phyloP scores from a whole-genome alignment of 2,329 filamentous ascomycete genomes.

The Colletotrichum kahawae region DNA sequence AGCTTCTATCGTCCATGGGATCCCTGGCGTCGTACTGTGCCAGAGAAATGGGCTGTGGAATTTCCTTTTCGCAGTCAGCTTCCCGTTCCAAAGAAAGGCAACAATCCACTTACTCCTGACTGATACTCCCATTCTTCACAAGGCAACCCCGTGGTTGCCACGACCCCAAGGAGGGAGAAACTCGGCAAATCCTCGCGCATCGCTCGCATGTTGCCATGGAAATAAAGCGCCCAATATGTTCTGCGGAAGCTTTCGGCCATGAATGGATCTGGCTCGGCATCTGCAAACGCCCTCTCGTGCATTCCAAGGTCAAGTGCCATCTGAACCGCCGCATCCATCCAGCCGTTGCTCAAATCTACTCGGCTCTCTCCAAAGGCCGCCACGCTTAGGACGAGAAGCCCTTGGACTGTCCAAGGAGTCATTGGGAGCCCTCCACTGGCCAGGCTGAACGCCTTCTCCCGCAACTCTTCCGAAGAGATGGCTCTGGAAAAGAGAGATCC shows the following conservation, averaged over 20 bases:
- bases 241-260: slow-evolving; percentile 45
- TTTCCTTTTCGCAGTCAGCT: slow-evolving; percentile 27
- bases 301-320: slow-evolving; percentile 38
- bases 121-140: slow-evolving; percentile 47
- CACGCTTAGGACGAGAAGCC: slow-evolving; percentile 34
- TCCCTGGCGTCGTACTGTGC: slow-evolving; percentile 39
- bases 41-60: slow-evolving; percentile 37
- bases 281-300: slow-evolving; percentile 35
- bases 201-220: slow-evolving; percentile 29
- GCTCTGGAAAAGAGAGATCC: slow-evolving; percentile 40
- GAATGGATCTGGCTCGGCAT: slow-evolving; percentile 35
- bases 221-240: slow-evolving; percentile 45
- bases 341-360: slow-evolving; percentile 30
- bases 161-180: slow-evolving; percentile 31
- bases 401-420: slow-evolving; percentile 37
- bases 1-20: slow-evolving; percentile 37
- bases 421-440: slow-evolving; percentile 36
- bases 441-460: slow-evolving; percentile 33
- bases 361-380: slow-evolving; percentile 34
- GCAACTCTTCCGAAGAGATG: slow-evolving; percentile 33
- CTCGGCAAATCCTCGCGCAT: slow-evolving; percentile 25
- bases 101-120: slow-evolving; percentile 36
- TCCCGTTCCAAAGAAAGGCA: background rate
- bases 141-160: slow-evolving; percentile 39
- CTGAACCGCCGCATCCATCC: slow-evolving; percentile 30